phyloP scores from a whole-genome alignment of 2,329 filamentous ascomycete species.

The Coniochaeta prunicola region DNA sequence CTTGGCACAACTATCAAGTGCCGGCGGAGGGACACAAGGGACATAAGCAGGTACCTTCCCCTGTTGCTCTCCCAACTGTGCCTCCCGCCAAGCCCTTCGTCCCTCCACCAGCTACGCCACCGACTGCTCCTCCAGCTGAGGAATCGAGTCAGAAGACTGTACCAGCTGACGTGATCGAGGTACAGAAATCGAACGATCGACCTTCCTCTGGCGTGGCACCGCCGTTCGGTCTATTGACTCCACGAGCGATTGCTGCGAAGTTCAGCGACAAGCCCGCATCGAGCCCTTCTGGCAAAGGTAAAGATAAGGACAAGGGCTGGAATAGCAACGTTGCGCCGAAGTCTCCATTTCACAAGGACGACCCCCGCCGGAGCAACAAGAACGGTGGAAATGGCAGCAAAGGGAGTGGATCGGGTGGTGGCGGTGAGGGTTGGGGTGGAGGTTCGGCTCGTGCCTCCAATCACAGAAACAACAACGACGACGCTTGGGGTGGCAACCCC shows the following conservation, averaged over 20 bases:
- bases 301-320: conserved; percentile 12
- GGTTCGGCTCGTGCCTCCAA: background rate
- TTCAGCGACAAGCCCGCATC: conserved; percentile 4
- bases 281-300: conserved; percentile 2
- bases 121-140: background rate
- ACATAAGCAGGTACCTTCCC: background rate
- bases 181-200: background rate
- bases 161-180: background rate
- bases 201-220: background rate
- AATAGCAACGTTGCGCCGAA: conserved; percentile 21
- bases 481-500: conserved; percentile 2
- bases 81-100: background rate
- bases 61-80: background rate
- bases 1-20: background rate
- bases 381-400: background rate
- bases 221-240: conserved; percentile 1
- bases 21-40: background rate
- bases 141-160: background rate
- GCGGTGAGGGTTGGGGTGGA: background rate
- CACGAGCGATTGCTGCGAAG: background rate
- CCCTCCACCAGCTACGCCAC: background rate
- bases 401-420: background rate
- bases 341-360: conserved; percentile 2
- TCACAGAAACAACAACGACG: background rate
- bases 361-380: background rate